Evolutionary conservation across 345 rosid genomes (phyloP).

Genomic region (Brassica juncea): DNA sequence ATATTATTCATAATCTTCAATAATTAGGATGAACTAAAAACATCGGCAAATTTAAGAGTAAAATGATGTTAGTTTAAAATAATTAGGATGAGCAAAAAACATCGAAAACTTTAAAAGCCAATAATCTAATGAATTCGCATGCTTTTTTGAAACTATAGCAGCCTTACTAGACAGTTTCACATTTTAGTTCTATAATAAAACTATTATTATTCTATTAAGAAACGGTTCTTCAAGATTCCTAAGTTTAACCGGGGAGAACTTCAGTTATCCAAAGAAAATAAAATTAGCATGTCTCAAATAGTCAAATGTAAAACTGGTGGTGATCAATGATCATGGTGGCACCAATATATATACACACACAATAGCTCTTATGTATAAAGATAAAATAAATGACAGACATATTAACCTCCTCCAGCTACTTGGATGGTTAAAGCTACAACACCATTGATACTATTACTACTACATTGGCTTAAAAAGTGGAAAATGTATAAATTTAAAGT

Average conservation of each 20-base stretch:
- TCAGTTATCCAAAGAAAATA: conserved; percentile 10
- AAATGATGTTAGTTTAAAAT: no score
- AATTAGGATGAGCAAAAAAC: no score
- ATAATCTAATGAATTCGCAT: no score
- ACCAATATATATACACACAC: conserved; percentile 40
- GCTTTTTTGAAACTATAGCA: no score
- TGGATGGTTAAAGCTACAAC: conserved; percentile 31
- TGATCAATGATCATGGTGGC: conserved; percentile 31
- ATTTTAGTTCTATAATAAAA: no score
- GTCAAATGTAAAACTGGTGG: conserved; percentile 34
- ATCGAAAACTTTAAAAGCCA: no score
- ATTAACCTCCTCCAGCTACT: conserved; percentile 29
- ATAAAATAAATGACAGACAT: conserved; percentile 23
- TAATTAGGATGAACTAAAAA: no score
- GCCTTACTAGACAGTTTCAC: background rate
- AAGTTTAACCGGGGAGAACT: conserved; percentile 1
- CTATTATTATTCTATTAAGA: background rate
- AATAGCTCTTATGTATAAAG: conserved; percentile 32
- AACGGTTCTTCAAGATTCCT: background rate
- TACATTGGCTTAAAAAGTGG: conserved; percentile 11
- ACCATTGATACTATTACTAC: conserved; percentile 34
- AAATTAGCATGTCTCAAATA: conserved; percentile 38
- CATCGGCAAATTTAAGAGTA: no score
- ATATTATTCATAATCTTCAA: no score
- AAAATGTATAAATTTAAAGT: conserved; percentile 7